These are phyloP conservation scores for Saturnispora ahearnii DNA, from an alignment of 805 yeast genomes.

Conservation along the genomic window DNA sequence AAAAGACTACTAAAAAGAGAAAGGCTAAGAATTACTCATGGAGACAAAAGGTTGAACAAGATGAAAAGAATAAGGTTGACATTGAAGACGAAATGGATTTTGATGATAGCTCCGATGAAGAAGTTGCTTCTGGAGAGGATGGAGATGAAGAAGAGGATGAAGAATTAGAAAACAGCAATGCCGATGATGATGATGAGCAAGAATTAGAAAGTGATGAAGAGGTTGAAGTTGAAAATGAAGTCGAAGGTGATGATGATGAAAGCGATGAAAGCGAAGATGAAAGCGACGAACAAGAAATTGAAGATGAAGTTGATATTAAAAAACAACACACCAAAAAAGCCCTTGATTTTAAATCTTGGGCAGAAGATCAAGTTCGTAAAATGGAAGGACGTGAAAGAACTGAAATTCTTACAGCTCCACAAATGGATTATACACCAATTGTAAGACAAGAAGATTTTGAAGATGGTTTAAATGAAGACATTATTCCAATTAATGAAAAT, in stretches of 20 bases:
- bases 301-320: slow-evolving; percentile 27
- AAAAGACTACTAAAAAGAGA: slow-evolving; percentile 32
- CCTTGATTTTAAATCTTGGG: slow-evolving; percentile 79
- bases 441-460: slow-evolving; percentile 64
- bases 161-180: slow-evolving; percentile 18
- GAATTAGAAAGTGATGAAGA: slow-evolving; percentile 21
- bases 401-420: slow-evolving; percentile 43
- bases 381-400: slow-evolving; percentile 50
- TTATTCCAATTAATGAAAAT: slow-evolving; percentile 47
- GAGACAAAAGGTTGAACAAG: slow-evolving; percentile 51
- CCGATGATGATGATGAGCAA: slow-evolving; percentile 25
- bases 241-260: slow-evolving; percentile 26
- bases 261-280: slow-evolving; percentile 27
- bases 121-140: slow-evolving; percentile 5
- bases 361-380: slow-evolving; percentile 58
- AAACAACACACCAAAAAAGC: slow-evolving; percentile 44
- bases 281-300: slow-evolving; percentile 24
- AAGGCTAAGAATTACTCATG: slow-evolving; percentile 60
- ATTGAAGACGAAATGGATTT: slow-evolving; percentile 59
- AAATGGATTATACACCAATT: slow-evolving; percentile 43
- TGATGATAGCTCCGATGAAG: slow-evolving; percentile 19
- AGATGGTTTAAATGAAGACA: slow-evolving; percentile 54
- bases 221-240: slow-evolving; percentile 23
- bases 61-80: slow-evolving; percentile 32
- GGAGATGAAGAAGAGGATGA: slow-evolving; percentile 19